Evolutionary conservation across 352 stramenopile species (phyloP).

Genomic region (Pythium dissimile): DNA sequence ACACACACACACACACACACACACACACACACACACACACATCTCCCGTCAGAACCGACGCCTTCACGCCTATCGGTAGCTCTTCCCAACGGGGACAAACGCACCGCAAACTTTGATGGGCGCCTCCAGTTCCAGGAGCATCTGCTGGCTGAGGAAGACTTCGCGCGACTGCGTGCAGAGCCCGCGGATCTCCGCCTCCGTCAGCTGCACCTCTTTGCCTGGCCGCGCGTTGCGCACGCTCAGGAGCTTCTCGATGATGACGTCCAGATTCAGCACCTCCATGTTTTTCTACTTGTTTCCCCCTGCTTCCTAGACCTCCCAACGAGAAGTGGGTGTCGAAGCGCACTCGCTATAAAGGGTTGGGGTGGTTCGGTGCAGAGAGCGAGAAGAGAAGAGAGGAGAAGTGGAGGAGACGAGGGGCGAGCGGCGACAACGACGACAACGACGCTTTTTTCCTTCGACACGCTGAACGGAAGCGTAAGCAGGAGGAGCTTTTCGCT

Average conservation of each 20-base stretch:
- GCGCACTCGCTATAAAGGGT: too few species aligned
- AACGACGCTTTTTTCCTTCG: background rate
- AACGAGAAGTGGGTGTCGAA: too few species aligned
- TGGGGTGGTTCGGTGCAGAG: too few species aligned
- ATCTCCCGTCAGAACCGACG: too few species aligned
- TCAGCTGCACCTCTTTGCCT: constrained; percentile 91
- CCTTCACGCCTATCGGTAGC: background rate
- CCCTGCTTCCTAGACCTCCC: too few species aligned
- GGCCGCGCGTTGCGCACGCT: constrained; percentile 51
- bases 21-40: too few species aligned
- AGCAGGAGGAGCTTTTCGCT: background rate
- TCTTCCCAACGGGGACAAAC: constrained; percentile 2
- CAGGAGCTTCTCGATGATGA: constrained; percentile 29
- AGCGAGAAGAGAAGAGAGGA: background rate
- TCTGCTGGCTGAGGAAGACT: constrained; percentile 98
- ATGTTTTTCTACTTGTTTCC: background rate
- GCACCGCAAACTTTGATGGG: constrained; percentile 97
- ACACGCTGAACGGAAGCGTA: too few species aligned
- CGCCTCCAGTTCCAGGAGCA: constrained; percentile 98
- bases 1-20: too few species aligned
- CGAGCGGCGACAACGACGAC: background rate
- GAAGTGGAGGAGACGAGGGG: background rate
- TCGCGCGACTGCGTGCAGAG: constrained; percentile 97
- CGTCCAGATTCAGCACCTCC: constrained; percentile 20
- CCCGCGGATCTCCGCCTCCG: constrained; percentile 95